Evolutionary conservation across 371 early-diverging fungal species (phyloP).

Genomic region (Mucor ambiguus): DNA sequence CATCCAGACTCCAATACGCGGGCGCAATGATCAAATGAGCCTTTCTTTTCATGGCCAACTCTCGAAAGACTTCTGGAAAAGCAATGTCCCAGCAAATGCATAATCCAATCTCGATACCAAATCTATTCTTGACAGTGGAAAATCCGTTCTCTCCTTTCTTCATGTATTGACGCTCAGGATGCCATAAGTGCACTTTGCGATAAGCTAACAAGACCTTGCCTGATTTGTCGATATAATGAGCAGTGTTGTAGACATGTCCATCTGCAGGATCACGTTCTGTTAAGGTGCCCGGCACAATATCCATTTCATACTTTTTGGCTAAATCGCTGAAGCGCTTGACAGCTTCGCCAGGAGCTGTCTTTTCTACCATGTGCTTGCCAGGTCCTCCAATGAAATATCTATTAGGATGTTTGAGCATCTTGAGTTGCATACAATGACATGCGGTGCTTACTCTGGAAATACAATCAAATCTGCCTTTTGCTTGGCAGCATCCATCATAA

Average conservation of each 20-base stretch:
- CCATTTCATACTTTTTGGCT: constrained; percentile 31
- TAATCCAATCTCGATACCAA: constrained; percentile 39
- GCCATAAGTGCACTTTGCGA: constrained; percentile 45
- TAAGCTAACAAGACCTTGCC: constrained; percentile 38
- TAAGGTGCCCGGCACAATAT: constrained; percentile 42
- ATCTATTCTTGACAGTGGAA: constrained; percentile 32
- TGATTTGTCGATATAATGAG: constrained; percentile 38
- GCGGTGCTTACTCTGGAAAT: constrained; percentile 28
- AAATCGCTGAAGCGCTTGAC: constrained; percentile 16
- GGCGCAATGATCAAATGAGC: constrained; percentile 44
- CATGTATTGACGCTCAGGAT: constrained; percentile 33
- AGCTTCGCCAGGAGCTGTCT: constrained; percentile 2
- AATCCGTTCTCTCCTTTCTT: constrained; percentile 21
- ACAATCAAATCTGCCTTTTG: constrained; percentile 22
- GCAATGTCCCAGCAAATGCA: constrained; percentile 43
- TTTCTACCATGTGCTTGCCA: constrained; percentile 8
- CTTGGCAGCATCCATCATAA: constrained; percentile 17
- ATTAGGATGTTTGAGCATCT: background rate
- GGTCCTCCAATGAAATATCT: constrained; percentile 31
- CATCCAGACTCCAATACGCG: constrained; percentile 41
- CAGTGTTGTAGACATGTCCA: constrained; percentile 28
- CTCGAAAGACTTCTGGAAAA: constrained; percentile 37
- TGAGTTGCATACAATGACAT: background rate
- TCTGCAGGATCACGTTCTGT: constrained; percentile 32
- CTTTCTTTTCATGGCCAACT: constrained; percentile 31